phyloP scores from a whole-genome alignment of 352 stramenopile genomes.

The Chrysophaeum taylorii region DNA sequence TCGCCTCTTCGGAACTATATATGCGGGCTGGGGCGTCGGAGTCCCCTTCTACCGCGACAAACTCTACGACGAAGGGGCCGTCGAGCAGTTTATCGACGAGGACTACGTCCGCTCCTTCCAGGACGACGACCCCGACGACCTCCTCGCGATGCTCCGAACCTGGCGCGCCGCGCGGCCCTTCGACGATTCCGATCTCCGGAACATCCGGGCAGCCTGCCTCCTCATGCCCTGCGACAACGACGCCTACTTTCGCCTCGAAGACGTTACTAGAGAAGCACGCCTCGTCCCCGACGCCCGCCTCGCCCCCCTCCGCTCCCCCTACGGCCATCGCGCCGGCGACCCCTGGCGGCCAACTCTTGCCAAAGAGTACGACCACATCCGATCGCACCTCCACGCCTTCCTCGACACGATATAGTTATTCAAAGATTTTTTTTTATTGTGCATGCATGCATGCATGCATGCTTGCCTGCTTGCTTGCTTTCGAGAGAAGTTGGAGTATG shows the following conservation, averaged over 20 bases:
- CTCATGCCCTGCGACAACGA: slow-evolving; percentile 8
- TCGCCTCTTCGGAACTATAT: background rate
- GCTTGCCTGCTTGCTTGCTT: too few species aligned
- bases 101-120: background rate
- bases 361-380: too few species aligned
- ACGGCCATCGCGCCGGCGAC: slow-evolving; percentile 9
- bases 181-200: background rate
- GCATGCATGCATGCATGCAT: too few species aligned
- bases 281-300: background rate
- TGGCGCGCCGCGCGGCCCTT: background rate
- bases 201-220: background rate
- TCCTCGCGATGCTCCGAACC: background rate
- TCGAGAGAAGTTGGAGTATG: too few species aligned
- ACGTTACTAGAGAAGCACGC: background rate
- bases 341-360: too few species aligned
- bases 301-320: background rate
- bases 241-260: background rate
- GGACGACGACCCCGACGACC: slow-evolving; percentile 3
- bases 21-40: slow-evolving; percentile 7
- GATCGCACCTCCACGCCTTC: too few species aligned
- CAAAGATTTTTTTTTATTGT: too few species aligned
- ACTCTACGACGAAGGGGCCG: background rate
- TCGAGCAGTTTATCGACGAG: background rate
- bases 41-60: background rate
- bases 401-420: too few species aligned